Conservation (phyloP, 768 basidiomycete species). For the Holtermanniella nyarrowii region DNA sequence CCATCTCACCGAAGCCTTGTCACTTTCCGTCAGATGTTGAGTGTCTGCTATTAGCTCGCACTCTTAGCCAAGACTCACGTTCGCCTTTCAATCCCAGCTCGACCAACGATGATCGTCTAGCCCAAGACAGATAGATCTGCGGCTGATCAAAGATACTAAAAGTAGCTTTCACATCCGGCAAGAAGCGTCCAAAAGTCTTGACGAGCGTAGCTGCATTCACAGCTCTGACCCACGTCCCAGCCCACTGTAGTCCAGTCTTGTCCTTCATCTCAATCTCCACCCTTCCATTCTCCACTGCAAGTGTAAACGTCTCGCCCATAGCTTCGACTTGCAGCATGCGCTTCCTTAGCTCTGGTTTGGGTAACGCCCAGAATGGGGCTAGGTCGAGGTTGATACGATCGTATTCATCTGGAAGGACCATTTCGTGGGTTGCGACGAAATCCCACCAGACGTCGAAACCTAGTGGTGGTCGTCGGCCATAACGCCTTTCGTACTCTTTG, state of each 20-base stretch:
- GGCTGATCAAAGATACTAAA: slow-evolving; percentile 41
- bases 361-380: slow-evolving; percentile 39
- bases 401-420: slow-evolving; percentile 39
- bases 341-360: slow-evolving; percentile 33
- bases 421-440: slow-evolving; percentile 22
- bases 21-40: slow-evolving; percentile 34
- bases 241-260: slow-evolving; percentile 34
- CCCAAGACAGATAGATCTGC: slow-evolving; percentile 38
- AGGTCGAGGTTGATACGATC: slow-evolving; percentile 39
- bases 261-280: slow-evolving; percentile 35
- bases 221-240: slow-evolving; percentile 33
- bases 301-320: slow-evolving; percentile 38
- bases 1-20: slow-evolving; percentile 25
- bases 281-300: slow-evolving; percentile 26
- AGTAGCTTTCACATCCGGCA: slow-evolving; percentile 35
- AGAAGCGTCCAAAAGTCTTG: slow-evolving; percentile 19
- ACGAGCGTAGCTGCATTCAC: slow-evolving; percentile 29
- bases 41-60: slow-evolving; percentile 19
- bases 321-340: slow-evolving; percentile 37
- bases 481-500: slow-evolving; percentile 38
- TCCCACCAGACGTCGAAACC: slow-evolving; percentile 43
- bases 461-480: slow-evolving; percentile 41
- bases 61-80: slow-evolving; percentile 15
- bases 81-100: slow-evolving; percentile 32
- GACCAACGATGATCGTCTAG: slow-evolving; percentile 28